phyloP scores from a whole-genome alignment of 352 stramenopile genomes.

The Pythium utonaiense region DNA sequence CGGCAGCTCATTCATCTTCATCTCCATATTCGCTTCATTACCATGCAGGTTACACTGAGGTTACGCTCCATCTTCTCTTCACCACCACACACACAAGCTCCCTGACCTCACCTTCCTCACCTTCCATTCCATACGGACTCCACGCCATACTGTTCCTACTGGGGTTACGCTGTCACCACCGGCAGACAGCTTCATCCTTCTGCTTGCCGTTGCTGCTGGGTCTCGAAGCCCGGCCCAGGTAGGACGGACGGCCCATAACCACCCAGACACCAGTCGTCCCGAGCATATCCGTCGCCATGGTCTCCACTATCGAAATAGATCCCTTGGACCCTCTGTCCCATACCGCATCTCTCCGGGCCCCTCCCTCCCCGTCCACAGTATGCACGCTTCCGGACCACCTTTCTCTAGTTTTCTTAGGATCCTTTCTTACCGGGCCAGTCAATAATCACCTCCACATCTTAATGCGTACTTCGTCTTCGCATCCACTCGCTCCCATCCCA shows the following conservation, averaged over 20 bases:
- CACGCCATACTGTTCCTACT: neutral
- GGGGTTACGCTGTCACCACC: neutral
- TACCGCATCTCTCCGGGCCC: neutral
- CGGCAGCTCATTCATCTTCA: neutral
- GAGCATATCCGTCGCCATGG: neutral
- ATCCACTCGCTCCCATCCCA: neutral
- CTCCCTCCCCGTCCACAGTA: neutral
- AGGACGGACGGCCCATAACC: neutral
- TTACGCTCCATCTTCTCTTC: neutral
- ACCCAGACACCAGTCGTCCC: neutral
- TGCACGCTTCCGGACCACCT: neutral
- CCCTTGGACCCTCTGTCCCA: neutral
- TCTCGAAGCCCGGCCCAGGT: neutral
- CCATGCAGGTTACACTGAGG: neutral
- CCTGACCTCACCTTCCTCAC: neutral
- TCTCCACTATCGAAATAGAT: neutral
- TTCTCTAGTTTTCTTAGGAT: neutral
- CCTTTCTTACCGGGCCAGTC: neutral
- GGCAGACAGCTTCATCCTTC: neutral
- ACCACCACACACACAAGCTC: neutral
- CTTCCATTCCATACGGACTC: neutral
- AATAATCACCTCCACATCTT: neutral
- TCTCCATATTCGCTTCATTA: slow-evolving; percentile 1
- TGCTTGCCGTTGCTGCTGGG: neutral
- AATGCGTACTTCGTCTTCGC: neutral